Evolutionary conservation across 768 basidiomycete species (phyloP), one percentile per base, ranked within the genome.

Genomic region (Terana coerulea): DNA sequence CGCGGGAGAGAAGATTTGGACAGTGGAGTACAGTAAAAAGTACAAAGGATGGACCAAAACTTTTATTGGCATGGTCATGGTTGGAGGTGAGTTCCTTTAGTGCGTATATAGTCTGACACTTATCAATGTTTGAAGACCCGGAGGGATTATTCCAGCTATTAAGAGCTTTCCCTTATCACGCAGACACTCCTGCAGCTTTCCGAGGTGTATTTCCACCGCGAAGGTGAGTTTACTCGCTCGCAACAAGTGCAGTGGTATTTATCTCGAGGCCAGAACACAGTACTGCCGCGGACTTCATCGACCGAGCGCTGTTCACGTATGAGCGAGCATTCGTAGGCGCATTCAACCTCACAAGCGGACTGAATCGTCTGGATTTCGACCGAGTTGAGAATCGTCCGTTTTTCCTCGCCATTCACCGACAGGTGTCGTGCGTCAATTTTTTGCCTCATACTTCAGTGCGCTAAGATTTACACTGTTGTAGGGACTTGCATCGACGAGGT

Each of bases 221-320:
- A 95, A 75, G 93, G 93, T 89, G 30, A 22, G 73, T 50, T 2
- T 8, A 5, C 19, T n/a, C n/a, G n/a, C n/a, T n/a, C n/a, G n/a
- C n/a, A n/a, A n/a, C n/a, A n/a, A n/a, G n/a, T n/a, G n/a, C n/a
- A n/a, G n/a, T n/a, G n/a, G n/a, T n/a, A n/a, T n/a, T n/a, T n/a
- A n/a, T n/a, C n/a, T n/a, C n/a, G n/a, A n/a, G 36, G 34, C 10
- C 49, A 91, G 93, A 97, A 63, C 82, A 93, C 60, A 76, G 85
- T 31, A 81, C 85, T 47, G 91, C 92, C 0, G 82, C 89, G 3
- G 93, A 97, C 54, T 91, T 83, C 60, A 82, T 93, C n/a, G 88
- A 92, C 50, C 81, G 94, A n/a, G 89, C 95, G 0, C 67, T 99
- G 14, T 98, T 95, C 70, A 84, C 93, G 0, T 97, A 95, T 55